Base-by-base conservation (phyloP, 2,329 filamentous ascomycete genomes). In the Chaetomium sp. region DNA sequence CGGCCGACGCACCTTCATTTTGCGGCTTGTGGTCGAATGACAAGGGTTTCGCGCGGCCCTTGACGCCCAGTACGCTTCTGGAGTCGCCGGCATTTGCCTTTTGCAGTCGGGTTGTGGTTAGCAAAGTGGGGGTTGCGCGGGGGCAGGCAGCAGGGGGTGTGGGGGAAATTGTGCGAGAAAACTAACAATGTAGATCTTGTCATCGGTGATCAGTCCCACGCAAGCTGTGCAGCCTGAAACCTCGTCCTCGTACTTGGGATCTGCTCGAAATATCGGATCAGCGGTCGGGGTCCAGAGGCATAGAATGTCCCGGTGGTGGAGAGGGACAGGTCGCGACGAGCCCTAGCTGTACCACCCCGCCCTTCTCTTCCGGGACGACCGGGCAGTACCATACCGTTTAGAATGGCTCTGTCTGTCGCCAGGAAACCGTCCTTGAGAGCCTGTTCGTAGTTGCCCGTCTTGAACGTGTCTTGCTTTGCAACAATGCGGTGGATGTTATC, bases 1-100 rank as follows among this genome's bases (percentile, higher is more conserved):
- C 42, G 65, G 27, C 56, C 38, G 45, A 64, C 82, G 64, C 76
- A 96, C 93, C 92, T 85, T 99, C 95, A 72, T 98, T 97, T 78
- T 97, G 93, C 50, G 95, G 95, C 81, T 99, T 99, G 84, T 99
- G 95, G 78, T 99, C 95, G 76, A 96, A 96, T n/a, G 95, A 99
- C 66, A 99, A 84, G 60, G 95, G 95, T 82, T 98, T 99, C 71
- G 95, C 95, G 73, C 95, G 87, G 70, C 95, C 95, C 82, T 98
- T 99, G 74, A 99, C 92, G 73, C 95, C 95, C 70, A 99, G 81
- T 29, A 99, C 95, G 75, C 90, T 92, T 82, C 95, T 88, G 69
- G 95, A 99, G 78, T 99, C 95, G 75, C 95, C 95, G 69, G 95
- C 92, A 77, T 99, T 99, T 74, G 92, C 95, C 95, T 99, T 72